These are phyloP conservation scores for Amanita subjunquillea DNA, from an alignment of 768 basidiomycete species.

Conservation along the genomic window DNA sequence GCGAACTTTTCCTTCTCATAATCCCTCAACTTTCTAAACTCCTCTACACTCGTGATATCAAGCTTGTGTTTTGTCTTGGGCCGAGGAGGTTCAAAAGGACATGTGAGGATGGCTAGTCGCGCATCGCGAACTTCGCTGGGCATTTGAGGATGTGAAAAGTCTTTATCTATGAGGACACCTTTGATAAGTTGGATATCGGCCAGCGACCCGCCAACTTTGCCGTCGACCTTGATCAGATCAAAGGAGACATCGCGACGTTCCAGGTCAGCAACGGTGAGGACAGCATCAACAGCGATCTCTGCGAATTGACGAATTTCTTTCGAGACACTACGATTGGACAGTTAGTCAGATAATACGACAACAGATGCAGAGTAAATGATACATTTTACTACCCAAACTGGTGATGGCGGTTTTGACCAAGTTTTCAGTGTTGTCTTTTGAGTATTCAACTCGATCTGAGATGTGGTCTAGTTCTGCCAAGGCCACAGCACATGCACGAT, in stretches of 20 bases:
- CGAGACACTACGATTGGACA: constrained; percentile 62
- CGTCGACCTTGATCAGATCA: constrained; percentile 98
- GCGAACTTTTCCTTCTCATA: constrained; percentile 96
- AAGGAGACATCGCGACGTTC: constrained; percentile 93
- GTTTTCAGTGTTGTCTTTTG: constrained; percentile 72
- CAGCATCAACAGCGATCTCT: constrained; percentile 95
- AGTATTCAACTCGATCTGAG: constrained; percentile 84
- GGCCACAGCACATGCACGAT: constrained; percentile 86
- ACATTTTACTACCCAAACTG: constrained; percentile 98
- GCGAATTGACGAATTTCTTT: constrained; percentile 95
- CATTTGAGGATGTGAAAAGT: constrained; percentile 99
- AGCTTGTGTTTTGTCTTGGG: constrained; percentile 99
- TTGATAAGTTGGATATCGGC: constrained; percentile 93
- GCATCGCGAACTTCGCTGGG: constrained; percentile 82
- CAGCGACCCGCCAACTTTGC: constrained; percentile 95
- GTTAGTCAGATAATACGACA: background rate
- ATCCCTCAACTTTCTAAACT: constrained; percentile 87
- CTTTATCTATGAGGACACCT: constrained; percentile 98
- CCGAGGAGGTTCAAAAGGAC: constrained; percentile 97
- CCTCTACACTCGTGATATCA: constrained; percentile 93
- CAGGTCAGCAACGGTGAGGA: constrained; percentile 89
- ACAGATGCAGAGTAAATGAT: background rate
- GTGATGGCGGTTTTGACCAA: constrained; percentile 94
- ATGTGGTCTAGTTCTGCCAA: constrained; percentile 85
- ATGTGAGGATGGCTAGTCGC: constrained; percentile 91